A percentile compares a stretch with the other conserved stretches of the same genome.
phyloP scores from a whole-genome alignment of 768 basidiomycete genomes.

The Mrakia hoshinonis region DNA sequence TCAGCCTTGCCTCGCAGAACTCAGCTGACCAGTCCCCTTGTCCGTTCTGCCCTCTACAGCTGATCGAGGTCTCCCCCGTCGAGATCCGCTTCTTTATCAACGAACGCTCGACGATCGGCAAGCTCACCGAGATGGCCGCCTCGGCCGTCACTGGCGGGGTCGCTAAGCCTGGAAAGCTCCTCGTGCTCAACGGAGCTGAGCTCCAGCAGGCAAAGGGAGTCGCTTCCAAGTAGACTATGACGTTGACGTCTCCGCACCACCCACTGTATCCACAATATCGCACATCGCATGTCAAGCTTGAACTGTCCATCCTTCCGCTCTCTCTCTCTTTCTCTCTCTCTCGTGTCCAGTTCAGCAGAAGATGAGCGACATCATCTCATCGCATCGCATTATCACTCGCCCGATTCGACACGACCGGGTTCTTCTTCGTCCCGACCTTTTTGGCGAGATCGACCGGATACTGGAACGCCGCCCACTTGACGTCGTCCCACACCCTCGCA shows the following conservation, averaged over 20 bases:
- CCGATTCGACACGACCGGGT: no score
- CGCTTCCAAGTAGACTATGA: not conserved
- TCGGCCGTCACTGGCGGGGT: slow-evolving; percentile 52
- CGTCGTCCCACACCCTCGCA: not conserved
- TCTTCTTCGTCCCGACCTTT: no score
- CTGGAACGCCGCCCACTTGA: slow-evolving; percentile 10
- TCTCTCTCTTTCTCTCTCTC: no score
- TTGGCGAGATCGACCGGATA: not conserved
- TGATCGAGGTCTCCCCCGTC: slow-evolving; percentile 69
- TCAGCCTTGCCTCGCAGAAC: not conserved
- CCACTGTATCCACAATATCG: no score
- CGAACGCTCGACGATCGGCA: slow-evolving; percentile 53
- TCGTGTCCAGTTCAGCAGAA: no score
- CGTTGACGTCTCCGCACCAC: no score
- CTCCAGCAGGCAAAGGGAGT: slow-evolving; percentile 14
- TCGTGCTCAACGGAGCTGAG: slow-evolving; percentile 16
- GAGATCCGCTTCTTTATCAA: slow-evolving; percentile 70
- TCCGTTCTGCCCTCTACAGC: no score
- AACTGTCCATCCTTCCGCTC: no score
- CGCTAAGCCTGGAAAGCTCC: slow-evolving; percentile 14
- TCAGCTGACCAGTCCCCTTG: not conserved
- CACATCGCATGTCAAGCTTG: no score
- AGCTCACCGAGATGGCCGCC: slow-evolving; percentile 54
- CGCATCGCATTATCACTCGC: no score
- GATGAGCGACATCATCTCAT: no score